Evolutionary conservation across 139 green algal species (phyloP).

Genomic region (Coelastrella sp.): DNA sequence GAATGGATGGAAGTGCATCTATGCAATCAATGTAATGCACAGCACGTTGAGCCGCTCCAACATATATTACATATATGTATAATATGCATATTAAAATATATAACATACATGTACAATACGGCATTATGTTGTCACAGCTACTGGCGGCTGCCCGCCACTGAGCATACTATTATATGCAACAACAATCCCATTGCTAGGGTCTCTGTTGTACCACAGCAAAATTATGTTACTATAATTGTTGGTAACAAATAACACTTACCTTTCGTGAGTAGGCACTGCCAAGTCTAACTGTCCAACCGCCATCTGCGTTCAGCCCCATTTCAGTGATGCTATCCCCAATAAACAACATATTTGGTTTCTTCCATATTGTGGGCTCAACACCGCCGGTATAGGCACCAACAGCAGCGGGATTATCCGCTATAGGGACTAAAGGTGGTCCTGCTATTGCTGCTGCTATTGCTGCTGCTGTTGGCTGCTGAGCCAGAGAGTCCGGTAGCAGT

Average conservation of each 20-base stretch:
- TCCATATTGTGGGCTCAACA: constrained; percentile 27
- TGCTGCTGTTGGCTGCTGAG: too few relatives aligned
- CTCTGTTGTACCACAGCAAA: not conserved
- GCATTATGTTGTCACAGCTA: too few relatives aligned
- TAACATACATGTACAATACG: too few relatives aligned
- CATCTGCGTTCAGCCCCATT: not conserved
- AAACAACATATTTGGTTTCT: not conserved
- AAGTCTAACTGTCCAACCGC: constrained; percentile 12
- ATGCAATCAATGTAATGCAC: too few relatives aligned
- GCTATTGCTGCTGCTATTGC: constrained; percentile 14
- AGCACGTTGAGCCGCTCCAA: too few relatives aligned
- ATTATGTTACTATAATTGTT: not conserved
- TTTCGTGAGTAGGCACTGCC: constrained; percentile 7
- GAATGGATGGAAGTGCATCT: too few relatives aligned
- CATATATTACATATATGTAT: too few relatives aligned
- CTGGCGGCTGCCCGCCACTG: too few relatives aligned
- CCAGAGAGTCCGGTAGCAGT: too few relatives aligned
- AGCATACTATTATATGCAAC: not conserved
- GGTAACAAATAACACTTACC: not conserved
- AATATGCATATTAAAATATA: too few relatives aligned
- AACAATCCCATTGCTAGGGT: not conserved
- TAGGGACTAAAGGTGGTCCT: not conserved
- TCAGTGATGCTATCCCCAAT: constrained; percentile 27
- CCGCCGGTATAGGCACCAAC: constrained; percentile 17
- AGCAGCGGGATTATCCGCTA: not conserved